Evolutionary conservation across 331 rosid genomes (phyloP).

Genomic region (Rhamnella rubrinervis): DNA sequence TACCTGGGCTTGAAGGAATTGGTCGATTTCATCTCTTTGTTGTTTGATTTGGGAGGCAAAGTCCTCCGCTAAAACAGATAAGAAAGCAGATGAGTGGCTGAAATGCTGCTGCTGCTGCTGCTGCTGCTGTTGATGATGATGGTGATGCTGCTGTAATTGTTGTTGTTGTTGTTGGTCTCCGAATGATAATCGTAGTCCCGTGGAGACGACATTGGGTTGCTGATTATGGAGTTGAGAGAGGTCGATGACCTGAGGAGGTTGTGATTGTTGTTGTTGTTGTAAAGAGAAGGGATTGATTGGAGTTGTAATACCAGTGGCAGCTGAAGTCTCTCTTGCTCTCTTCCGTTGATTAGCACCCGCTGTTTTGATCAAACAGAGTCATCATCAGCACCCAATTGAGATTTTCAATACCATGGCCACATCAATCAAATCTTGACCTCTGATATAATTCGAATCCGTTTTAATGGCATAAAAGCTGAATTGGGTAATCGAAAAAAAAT

Average conservation of each 20-base stretch:
- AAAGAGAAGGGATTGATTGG: constrained; percentile 52
- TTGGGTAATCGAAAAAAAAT: background rate
- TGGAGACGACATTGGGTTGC: constrained; percentile 71
- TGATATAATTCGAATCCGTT: constrained; percentile 7
- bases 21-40: constrained; percentile 61
- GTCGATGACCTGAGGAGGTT: constrained; percentile 69
- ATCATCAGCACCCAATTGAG: background rate
- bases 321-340: constrained; percentile 73
- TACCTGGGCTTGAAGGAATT: constrained; percentile 69
- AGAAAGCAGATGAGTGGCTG: constrained; percentile 32
- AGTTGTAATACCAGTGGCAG: constrained; percentile 30
- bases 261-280: constrained; percentile 48
- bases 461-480: background rate
- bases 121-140: constrained; percentile 23
- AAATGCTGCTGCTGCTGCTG: constrained; percentile 33
- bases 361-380: constrained; percentile 10
- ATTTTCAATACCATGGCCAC: too few species aligned
- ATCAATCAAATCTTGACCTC: background rate
- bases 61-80: constrained; percentile 53
- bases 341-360: constrained; percentile 55
- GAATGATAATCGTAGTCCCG: constrained; percentile 77
- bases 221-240: constrained; percentile 73
- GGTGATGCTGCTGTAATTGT: constrained; percentile 11
- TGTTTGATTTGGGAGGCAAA: constrained; percentile 60
- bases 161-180: constrained; percentile 62